Conservation (phyloP, 148 eudicot species). For the Salicornia ramosissima region DNA sequence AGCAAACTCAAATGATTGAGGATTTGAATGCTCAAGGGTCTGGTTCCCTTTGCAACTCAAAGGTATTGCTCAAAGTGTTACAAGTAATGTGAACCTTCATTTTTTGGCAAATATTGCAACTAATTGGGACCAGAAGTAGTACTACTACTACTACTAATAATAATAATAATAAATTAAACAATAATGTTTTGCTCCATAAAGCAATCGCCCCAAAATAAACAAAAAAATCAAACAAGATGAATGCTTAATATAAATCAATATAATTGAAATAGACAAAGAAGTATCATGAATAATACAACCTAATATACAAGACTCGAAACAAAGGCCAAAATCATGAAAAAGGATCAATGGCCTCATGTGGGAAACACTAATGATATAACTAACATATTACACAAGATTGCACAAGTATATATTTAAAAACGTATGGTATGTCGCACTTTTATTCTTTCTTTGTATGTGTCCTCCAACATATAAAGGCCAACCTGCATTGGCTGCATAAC, state of each 20-base stretch:
- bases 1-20: too few species aligned
- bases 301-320: constrained; percentile 7
- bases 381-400: constrained; percentile 15
- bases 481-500: constrained; percentile 34
- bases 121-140: too few species aligned
- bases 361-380: constrained; percentile 4
- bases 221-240: neutral
- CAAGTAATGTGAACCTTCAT: too few species aligned
- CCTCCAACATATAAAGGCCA: constrained; percentile 18
- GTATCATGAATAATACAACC: constrained; percentile 6
- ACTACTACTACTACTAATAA: too few species aligned
- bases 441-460: constrained; percentile 27
- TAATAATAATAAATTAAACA: too few species aligned
- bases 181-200: too few species aligned
- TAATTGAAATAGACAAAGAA: neutral
- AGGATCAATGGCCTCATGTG: constrained; percentile 21
- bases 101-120: too few species aligned
- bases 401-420: constrained; percentile 9
- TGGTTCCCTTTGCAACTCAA: too few species aligned
- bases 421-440: constrained; percentile 14
- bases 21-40: too few species aligned
- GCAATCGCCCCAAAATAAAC: too few species aligned
- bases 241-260: neutral
- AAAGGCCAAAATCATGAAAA: constrained; percentile 18
- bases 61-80: too few species aligned